phyloP scores from a whole-genome alignment of 139 green algal genomes.

The Tetraselmis chui region DNA sequence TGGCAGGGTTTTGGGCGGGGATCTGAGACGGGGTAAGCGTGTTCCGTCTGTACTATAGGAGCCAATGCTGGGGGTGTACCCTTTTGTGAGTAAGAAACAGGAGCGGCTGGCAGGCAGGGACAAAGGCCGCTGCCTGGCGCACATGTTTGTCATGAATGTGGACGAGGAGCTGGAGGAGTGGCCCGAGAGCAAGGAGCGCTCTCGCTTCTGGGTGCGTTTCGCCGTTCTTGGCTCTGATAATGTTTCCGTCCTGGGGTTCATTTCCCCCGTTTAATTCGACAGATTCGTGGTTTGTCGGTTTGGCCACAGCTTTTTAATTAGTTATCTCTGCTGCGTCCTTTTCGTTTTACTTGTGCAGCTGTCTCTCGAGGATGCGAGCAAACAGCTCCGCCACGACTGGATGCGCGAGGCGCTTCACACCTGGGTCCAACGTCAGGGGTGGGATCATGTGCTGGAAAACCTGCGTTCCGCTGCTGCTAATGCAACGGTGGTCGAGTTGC shows the following conservation, averaged over 20 bases:
- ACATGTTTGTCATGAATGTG: slow-evolving; percentile 81
- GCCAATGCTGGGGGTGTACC: slow-evolving; percentile 62
- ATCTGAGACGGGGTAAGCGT: slow-evolving; percentile 30
- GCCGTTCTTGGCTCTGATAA: background rate
- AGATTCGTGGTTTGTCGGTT: background rate
- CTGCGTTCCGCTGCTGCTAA: background rate
- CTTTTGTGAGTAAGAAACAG: slow-evolving; percentile 54
- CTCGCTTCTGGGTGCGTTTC: slow-evolving; percentile 66
- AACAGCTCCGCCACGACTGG: slow-evolving; percentile 59
- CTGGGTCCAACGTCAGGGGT: slow-evolving; percentile 30
- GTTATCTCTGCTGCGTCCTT: background rate
- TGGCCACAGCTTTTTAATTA: background rate
- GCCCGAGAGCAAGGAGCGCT: slow-evolving; percentile 63
- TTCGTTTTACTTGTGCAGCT: no score
- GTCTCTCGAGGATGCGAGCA: slow-evolving; percentile 42
- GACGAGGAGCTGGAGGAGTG: slow-evolving; percentile 73
- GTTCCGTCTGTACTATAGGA: slow-evolving; percentile 30
- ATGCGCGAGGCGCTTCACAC: slow-evolving; percentile 62
- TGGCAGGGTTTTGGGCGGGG: background rate
- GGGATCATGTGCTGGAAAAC: background rate
- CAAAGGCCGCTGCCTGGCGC: slow-evolving; percentile 47
- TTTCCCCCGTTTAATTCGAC: background rate
- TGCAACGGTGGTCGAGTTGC: background rate
- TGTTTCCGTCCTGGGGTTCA: background rate
- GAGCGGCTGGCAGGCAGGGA: slow-evolving; percentile 20